Evolutionary conservation across 129 eudicot genomes (phyloP), one percentile per base, ranked within the genome.

Genomic region (Helianthus annuus): DNA sequence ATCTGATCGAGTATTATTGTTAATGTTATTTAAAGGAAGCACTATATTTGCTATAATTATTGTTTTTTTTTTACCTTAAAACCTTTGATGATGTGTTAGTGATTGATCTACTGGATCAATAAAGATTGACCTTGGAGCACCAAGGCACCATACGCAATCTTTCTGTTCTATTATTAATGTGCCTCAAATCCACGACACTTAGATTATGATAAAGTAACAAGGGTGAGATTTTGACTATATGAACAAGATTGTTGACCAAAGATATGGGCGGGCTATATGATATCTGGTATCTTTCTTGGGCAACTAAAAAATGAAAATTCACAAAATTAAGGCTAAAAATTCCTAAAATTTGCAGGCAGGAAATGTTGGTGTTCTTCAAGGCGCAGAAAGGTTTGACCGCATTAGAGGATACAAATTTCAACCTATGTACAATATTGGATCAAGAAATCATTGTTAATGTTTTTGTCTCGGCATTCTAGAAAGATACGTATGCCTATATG

Each of bases 371-470:
- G 89, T 92, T 66, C 68, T 92, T 74, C 89, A 83, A 87, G 98
- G 98, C 39, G 98, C 96, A 38, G 96, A 86, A 82, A 81, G 91
- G 81, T 92, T n/a, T n/a, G n/a, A n/a, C n/a, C n/a, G n/a, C n/a
- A n/a, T n/a, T n/a, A n/a, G n/a, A n/a, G n/a, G n/a, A n/a, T n/a
- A n/a, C n/a, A n/a, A n/a, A n/a, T n/a, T n/a, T n/a, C n/a, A n/a
- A n/a, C n/a, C n/a, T n/a, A n/a, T n/a, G n/a, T n/a, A n/a, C n/a
- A n/a, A n/a, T n/a, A n/a, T n/a, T n/a, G n/a, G n/a, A n/a, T n/a
- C n/a, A n/a, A n/a, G n/a, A n/a, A n/a, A n/a, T n/a, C n/a, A n/a
- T n/a, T n/a, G n/a, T n/a, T n/a, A n/a, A n/a, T n/a, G n/a, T n/a
- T n/a, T n/a, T n/a, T n/a, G n/a, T 74, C 89, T 19, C 22, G 22